Conservation (phyloP, 257 asterid genomes). For the Solanum tacnaense region DNA sequence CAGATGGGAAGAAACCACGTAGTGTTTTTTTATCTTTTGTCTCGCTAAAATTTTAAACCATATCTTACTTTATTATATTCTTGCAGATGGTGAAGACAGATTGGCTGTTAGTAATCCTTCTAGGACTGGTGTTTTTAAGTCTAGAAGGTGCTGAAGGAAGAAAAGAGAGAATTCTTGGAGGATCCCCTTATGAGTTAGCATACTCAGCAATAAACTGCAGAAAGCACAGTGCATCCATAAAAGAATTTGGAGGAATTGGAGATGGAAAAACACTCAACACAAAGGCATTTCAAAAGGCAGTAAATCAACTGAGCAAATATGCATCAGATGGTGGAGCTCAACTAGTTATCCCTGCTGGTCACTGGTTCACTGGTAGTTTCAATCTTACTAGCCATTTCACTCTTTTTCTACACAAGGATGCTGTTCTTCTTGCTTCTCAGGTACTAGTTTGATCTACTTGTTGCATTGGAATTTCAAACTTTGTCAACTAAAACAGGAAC, state of each 20-base stretch:
- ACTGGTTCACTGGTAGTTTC: conserved; percentile 78
- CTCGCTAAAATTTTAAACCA: background rate
- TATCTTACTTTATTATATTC: background rate
- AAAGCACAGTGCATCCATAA: conserved; percentile 60
- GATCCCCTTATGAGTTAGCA: conserved; percentile 11
- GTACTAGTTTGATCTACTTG: conserved; percentile 8
- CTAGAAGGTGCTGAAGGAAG: conserved; percentile 19
- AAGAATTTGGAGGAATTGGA: conserved; percentile 78
- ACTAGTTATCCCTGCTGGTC: conserved; percentile 72
- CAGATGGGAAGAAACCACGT: background rate
- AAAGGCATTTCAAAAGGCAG: conserved; percentile 56
- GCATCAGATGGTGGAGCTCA: conserved; percentile 63
- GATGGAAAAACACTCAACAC: conserved; percentile 79
- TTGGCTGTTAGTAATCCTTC: conserved; percentile 10
- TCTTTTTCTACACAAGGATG: conserved; percentile 66
- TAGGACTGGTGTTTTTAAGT: conserved; percentile 1
- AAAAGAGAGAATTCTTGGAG: background rate
- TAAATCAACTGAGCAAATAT: conserved; percentile 38
- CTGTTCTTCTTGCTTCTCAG: conserved; percentile 85
- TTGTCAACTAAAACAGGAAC: background rate
- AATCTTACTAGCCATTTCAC: conserved; percentile 94
- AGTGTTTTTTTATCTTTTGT: background rate
- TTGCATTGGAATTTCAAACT: background rate
- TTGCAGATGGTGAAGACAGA: conserved; percentile 14
- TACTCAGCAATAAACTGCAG: conserved; percentile 81